A percentile compares a stretch with the other conserved stretches of the same genome.
phyloP scores from a whole-genome alignment of 305 asterid genomes.

The Ilex paraguariensis region DNA sequence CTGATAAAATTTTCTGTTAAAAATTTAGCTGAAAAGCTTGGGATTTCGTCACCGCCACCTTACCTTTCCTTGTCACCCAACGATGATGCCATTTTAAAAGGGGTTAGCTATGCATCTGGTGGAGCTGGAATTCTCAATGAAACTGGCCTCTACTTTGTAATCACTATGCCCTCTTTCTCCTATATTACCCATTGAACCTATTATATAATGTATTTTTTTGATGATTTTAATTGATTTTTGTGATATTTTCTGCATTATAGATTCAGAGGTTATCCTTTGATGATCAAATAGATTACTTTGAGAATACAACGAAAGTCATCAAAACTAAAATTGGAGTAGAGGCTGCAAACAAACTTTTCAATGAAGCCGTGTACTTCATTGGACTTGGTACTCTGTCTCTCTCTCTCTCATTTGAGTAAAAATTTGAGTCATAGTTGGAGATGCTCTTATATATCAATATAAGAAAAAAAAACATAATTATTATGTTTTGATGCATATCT shows the following conservation, averaged over 20 bases:
- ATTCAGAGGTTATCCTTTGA: conserved; percentile 70
- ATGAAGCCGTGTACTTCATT: conserved; percentile 54
- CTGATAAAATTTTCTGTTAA: neutral
- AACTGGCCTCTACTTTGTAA: conserved; percentile 76
- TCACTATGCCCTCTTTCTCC: too few relatives aligned
- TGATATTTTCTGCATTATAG: conserved; percentile 18
- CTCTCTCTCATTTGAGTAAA: too few relatives aligned
- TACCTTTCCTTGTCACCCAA: conserved; percentile 54
- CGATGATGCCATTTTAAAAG: conserved; percentile 61
- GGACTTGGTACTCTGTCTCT: conserved; percentile 44
- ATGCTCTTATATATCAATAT: too few relatives aligned
- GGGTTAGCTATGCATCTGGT: conserved; percentile 83
- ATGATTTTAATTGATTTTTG: neutral
- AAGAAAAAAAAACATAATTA: too few relatives aligned
- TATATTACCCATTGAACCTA: too few relatives aligned
- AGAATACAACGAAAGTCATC: conserved; percentile 47
- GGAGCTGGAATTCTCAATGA: conserved; percentile 87
- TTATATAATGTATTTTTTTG: too few relatives aligned
- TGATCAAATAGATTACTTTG: conserved; percentile 60
- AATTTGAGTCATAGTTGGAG: too few relatives aligned
- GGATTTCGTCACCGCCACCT: conserved; percentile 64
- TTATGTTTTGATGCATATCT: too few relatives aligned
- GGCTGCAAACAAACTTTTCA: conserved; percentile 51
- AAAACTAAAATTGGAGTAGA: conserved; percentile 49
- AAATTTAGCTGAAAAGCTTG: conserved; percentile 60